Conservation (phyloP, 2,329 filamentous ascomycete species). For the Claviceps humidiphila region DNA sequence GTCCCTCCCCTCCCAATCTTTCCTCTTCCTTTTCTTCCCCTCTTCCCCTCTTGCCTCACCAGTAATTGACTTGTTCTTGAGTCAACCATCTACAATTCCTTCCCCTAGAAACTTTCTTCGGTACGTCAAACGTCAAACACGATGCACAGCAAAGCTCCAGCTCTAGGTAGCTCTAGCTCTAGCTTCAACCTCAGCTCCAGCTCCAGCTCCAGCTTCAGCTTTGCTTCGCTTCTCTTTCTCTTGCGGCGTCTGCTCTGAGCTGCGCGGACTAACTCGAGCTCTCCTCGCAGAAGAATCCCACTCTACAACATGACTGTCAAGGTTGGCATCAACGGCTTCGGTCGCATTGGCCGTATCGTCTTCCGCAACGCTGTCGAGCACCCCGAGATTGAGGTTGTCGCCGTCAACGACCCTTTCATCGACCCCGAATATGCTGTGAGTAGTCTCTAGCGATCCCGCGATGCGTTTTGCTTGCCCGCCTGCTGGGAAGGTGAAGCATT, state of each 20-base stretch:
- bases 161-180: background rate
- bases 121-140: background rate
- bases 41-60: background rate
- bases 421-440: constrained; percentile 93
- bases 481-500: background rate
- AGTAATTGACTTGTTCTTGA: background rate
- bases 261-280: constrained; percentile 3
- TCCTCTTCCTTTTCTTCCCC: background rate
- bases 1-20: constrained; percentile 1
- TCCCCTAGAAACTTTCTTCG: constrained; percentile 1
- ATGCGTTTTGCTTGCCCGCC: background rate
- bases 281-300: constrained; percentile 2
- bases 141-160: background rate
- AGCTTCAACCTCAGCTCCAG: background rate
- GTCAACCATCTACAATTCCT: constrained; percentile 2
- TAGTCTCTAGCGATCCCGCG: constrained; percentile 16
- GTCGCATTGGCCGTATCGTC: constrained; percentile 97
- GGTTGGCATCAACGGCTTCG: constrained; percentile 99
- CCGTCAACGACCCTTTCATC: constrained; percentile 99
- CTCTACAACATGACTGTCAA: constrained; percentile 38
- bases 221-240: background rate
- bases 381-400: constrained; percentile 79
- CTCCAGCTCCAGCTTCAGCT: background rate
- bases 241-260: background rate
- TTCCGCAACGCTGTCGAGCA: constrained; percentile 96